Base-by-base conservation (phyloP, 305 asterid species). In the Stenogyne calaminthoides region DNA sequence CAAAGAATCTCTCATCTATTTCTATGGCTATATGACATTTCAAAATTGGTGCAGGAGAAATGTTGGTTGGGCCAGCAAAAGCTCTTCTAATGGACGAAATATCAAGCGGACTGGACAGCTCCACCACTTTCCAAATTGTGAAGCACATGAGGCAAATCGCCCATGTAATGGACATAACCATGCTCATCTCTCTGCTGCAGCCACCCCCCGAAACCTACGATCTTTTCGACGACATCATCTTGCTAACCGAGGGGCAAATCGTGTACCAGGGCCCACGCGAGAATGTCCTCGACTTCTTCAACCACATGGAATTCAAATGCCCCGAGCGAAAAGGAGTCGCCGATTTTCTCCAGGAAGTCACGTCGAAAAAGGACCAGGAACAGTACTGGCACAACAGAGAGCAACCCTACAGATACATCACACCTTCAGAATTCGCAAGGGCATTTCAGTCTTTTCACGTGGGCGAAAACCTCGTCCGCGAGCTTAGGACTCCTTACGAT, bases 181-280 rank as follows among this genome's bases (percentile, higher is more conserved):
- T 83, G 86, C 32, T 84, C 46, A 76, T 87, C 20, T 78, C 91
- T 65, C 86, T 87, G 14, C 77, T 87, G 14, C 91, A 87, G 51
- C 91, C 91, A 1, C 81, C 88, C 20, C 88, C 91, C 2, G 91
- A 87, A 76, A 82, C 91, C 3, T 87, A 76, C 20, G 76, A 87
- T 58, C 82, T 82, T 5, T 87, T 84, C 25, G 91, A 87, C 8
- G 86, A 87, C 65, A 77, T 84, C 11, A 84, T 87, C 68, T 74
- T 87, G 64, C 62, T 87, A 22, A 79, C 91, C 20, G 88, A 84
- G 36, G 89, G 91, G 7, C 72, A 75, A 22, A 71, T 87, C 44
- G 77, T 84, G 51, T 87, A 84, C 52, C 91, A 87, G 66, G 91
- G 91, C n/a, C n/a, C n/a, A n/a, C n/a, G n/a, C n/a, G n/a, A n/a